Base-by-base conservation (phyloP, 352 stramenopile genomes). In the Pythium oligandrum region DNA sequence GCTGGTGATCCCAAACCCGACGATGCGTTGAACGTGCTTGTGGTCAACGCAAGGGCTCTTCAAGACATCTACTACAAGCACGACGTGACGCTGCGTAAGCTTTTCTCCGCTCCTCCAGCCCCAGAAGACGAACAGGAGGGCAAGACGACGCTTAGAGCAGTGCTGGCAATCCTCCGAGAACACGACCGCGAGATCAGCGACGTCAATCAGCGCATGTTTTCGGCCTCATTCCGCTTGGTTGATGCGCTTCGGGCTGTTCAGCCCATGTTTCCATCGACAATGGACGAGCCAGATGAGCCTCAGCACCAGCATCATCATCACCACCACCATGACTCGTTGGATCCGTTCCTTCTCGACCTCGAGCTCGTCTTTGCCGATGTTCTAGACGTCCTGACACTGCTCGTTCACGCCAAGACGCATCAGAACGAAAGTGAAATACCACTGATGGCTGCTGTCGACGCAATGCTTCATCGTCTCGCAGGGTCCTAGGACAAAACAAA, bases 361-460 rank as follows among this genome's bases (percentile, higher is more conserved):
- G 52, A 54, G 40, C 51, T 87, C 6, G 60, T 82, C 1, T 88
- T 76, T 56, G 79, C 75, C 11, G 73, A 87, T 47, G 86, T 85
- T 57, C 38, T 80, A 12, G 77, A 87, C 42, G 66, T 26, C 17
- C 17, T 26, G 17, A 26, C 17, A 26, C 17, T 26, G 17, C 17
- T 26, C 17, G 17, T 26, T 26, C 17, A 26, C 17, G 17, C 17
- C 17, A 26, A 26, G 17, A 26, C 17, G 17, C 17, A 0, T 26
- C 17, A 26, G 17, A 26, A 26, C 17, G 17, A 26, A 34, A 5
- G 39, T 33, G 56, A 31, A 34, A 59, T 64, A n/a, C 64, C 71
- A 30, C 51, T 84, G 43, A 60, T 68, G 44, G 66, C 71, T n/a
- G 58, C 82, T 12, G 45, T 80, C 2, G 71, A 87, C 36, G 58